A percentile compares a stretch with the other conserved stretches of the same genome.
Evolutionary conservation across 345 rosid species (phyloP).

Genomic region (thale cress (Arabidopsis thaliana)): DNA sequence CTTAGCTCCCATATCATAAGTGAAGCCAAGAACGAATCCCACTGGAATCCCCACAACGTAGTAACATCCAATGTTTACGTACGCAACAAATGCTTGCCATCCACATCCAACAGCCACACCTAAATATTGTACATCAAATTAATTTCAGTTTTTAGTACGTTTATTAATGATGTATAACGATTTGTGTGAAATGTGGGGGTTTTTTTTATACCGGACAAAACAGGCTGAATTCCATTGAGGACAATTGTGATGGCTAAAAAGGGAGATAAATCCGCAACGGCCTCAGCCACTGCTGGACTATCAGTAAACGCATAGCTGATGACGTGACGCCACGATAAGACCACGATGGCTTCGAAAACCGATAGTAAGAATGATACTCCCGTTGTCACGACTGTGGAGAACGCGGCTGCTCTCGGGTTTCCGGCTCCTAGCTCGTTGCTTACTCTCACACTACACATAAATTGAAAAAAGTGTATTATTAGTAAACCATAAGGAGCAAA

Average conservation of each 20-base stretch:
- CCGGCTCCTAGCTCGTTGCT: constrained; percentile 81
- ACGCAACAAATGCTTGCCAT: constrained; percentile 91
- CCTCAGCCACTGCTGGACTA: constrained; percentile 57
- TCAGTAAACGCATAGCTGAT: constrained; percentile 65
- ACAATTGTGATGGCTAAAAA: constrained; percentile 59
- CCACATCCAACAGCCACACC: constrained; percentile 90
- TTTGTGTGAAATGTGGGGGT: background rate
- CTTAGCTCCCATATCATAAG: constrained; percentile 61
- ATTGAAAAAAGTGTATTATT: background rate
- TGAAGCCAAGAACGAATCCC: constrained; percentile 67
- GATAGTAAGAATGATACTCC: constrained; percentile 53
- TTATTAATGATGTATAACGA: background rate
- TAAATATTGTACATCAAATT: constrained; percentile 3
- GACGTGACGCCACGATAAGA: constrained; percentile 53
- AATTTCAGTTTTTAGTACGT: background rate
- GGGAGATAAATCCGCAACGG: constrained; percentile 64
- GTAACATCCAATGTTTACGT: constrained; percentile 77
- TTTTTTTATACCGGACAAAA: constrained; percentile 59
- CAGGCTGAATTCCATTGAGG: constrained; percentile 55
- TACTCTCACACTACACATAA: constrained; percentile 59
- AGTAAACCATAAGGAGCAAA: background rate
- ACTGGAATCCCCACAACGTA: constrained; percentile 67
- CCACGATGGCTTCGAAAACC: constrained; percentile 50
- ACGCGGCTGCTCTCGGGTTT: constrained; percentile 69
- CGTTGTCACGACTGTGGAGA: constrained; percentile 53